These are phyloP conservation scores for Saccharum hybrid DNA, from an alignment of 202 grass and related monocot genomes.

Conservation along the genomic window DNA sequence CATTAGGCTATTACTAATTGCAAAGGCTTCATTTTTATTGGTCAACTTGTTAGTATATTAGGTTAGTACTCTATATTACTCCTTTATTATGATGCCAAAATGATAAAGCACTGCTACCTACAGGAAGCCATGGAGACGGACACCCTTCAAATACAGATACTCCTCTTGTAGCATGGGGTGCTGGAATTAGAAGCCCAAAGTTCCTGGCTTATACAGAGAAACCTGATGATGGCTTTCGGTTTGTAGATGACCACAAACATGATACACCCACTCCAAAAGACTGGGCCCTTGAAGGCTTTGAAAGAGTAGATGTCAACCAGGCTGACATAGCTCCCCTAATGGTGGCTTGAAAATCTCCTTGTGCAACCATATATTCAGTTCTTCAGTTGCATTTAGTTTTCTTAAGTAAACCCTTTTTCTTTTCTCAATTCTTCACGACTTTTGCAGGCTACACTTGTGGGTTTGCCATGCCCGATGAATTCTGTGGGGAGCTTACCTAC, in stretches of 20 bases:
- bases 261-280: constrained; percentile 70
- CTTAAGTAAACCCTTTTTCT: constrained; percentile 33
- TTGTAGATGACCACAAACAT: constrained; percentile 97
- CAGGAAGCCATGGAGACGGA: constrained; percentile 97
- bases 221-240: constrained; percentile 82
- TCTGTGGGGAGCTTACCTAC: constrained; percentile 89
- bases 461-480: constrained; percentile 91
- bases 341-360: constrained; percentile 56
- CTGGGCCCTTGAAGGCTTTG: constrained; percentile 84
- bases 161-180: constrained; percentile 93
- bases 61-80: constrained; percentile 6
- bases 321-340: constrained; percentile 95
- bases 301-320: constrained; percentile 97
- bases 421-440: constrained; percentile 46
- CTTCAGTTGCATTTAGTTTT: constrained; percentile 46
- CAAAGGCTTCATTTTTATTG: constrained; percentile 39
- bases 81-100: constrained; percentile 22
- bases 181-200: constrained; percentile 80
- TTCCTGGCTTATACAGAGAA: constrained; percentile 60
- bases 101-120: constrained; percentile 39
- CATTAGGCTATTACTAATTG: constrained; percentile 34
- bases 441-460: constrained; percentile 89
- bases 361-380: constrained; percentile 45
- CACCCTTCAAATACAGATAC: constrained; percentile 95
- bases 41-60: constrained; percentile 30